Evolutionary conservation across 1,139 yeast species (phyloP).

Genomic region (Suhomyces atakaporum): DNA sequence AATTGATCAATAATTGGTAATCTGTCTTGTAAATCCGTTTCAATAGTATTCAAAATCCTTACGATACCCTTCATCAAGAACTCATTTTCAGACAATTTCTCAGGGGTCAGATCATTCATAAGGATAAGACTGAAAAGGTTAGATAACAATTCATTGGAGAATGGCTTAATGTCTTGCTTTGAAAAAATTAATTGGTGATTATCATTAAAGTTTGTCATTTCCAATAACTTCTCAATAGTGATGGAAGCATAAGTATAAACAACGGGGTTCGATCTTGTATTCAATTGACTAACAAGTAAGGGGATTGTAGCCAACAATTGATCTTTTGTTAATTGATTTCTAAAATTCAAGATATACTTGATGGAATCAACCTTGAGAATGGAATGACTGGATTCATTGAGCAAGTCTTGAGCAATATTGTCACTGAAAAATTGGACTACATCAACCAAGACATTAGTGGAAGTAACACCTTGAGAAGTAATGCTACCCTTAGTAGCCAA

Average conservation of each 20-base stretch:
- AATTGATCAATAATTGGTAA: slow-evolving; percentile 62
- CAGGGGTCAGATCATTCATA: slow-evolving; percentile 65
- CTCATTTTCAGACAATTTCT: slow-evolving; percentile 92
- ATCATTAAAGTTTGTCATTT: slow-evolving; percentile 60
- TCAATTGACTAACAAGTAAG: slow-evolving; percentile 68
- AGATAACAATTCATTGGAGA: slow-evolving; percentile 52
- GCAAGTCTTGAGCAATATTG: slow-evolving; percentile 80
- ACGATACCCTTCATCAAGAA: slow-evolving; percentile 85
- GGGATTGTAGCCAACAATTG: slow-evolving; percentile 83
- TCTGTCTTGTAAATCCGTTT: slow-evolving; percentile 53
- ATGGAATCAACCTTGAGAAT: slow-evolving; percentile 90
- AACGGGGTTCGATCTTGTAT: slow-evolving; percentile 63
- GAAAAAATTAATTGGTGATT: slow-evolving; percentile 58
- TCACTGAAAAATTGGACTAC: slow-evolving; percentile 82
- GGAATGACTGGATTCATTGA: slow-evolving; percentile 56
- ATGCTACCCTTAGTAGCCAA: slow-evolving; percentile 89
- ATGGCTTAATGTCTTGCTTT: slow-evolving; percentile 64
- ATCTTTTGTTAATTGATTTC: slow-evolving; percentile 88
- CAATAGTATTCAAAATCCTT: slow-evolving; percentile 78
- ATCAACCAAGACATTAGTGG: slow-evolving; percentile 81
- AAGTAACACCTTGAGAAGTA: slow-evolving; percentile 84
- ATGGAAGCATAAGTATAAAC: slow-evolving; percentile 93
- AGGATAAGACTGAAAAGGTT: slow-evolving; percentile 69
- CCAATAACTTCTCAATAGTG: slow-evolving; percentile 83
- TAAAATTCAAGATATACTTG: slow-evolving; percentile 82